Base-by-base conservation (phyloP, 2,329 filamentous ascomycete genomes). In the Colletotrichum sp. region DNA sequence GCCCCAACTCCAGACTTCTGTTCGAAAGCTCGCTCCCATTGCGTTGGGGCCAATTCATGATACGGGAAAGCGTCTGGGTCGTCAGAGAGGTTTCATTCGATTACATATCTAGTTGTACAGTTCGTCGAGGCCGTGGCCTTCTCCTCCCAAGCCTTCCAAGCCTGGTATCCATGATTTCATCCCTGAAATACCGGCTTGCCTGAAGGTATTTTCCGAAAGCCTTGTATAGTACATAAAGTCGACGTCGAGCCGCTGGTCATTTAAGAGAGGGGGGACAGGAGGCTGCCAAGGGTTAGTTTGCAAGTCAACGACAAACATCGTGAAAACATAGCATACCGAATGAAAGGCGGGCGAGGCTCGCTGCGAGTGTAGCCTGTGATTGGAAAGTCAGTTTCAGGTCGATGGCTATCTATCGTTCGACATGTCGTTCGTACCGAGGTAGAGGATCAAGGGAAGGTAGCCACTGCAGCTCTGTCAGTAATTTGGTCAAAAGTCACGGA, bases 391-490 rank as follows among this genome's bases (percentile, higher is more conserved):
- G 82, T 82, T 62, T 26, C n/a, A 21, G 16, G 52, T 60, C 16
- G 16, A 32, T 34, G n/a, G n/a, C n/a, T n/a, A 6, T 65, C 62
- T 44, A 32, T n/a, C 12, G 18, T 24, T 68, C 10, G 10, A 60
- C 24, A 62, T n/a, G 3, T 71, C 34, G 52, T 72, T 70, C 85
- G 82, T 93, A 97, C 95, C 97, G 82, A 99, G 94, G 87, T 99
- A 99, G 86, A 99, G 91, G 85, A 99, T 98, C 86, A 99, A 87
- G 81, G 97, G 97, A 75, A 99, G 92, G 87, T 99, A 99, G 85
- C 97, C 97, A 90, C 95, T 98, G 81, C 68, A 72, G 69, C 60
- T 34, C 70, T 66, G 82, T 90, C 79, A 90, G 86, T 78, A 76
- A 28, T 10, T 21, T 15, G 21, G 9, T 15, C 32, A 39, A 4